Evolutionary conservation across 2,329 filamentous ascomycete species (phyloP), one percentile per base, ranked within the genome.

Genomic region (Fusarium sp.): DNA sequence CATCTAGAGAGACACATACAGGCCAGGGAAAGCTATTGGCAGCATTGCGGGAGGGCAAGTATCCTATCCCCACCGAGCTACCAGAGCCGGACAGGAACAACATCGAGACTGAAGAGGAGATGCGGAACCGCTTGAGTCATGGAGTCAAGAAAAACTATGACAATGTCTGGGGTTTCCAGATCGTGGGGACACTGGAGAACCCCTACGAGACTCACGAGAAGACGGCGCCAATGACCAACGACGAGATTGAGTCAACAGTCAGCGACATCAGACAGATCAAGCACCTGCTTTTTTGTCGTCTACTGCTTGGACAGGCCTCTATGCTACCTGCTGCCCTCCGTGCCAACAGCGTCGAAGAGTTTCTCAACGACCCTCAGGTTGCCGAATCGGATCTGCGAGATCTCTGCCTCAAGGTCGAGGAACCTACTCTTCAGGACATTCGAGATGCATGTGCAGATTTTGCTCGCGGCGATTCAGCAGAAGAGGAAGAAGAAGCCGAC

Each of bases 401-500:
- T 53, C 67, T 80, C 14, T 80, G 76, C 42, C 55, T 80, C 14
- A 80, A 78, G 24, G 67, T 79, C 2, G 72, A 75, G 11, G 69
- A 77, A 3, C 79, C 79, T 6, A 75, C 65, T 22, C 73, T 80
- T 0, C 77, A 80, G 20, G 64, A 76, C 5, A 77, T 80, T 9
- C 75, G 79, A 64, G 79, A 80, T 22, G 78, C 78, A 6, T 80
- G 79, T 33, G 79, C 79, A 31, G 79, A 80, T 33, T 79, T 79
- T 22, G 74, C 79, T 0, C 75, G 77, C 0, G 72, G 72, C 5
- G 73, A 79, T 14, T 69, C 75, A 27, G 67, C 56, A n/a, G 72
- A 75, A 0, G 69, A 77, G 4, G 64, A 46, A 5, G 46, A 33
- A 9, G 53, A 27, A 2, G 40, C 8, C 6, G 53, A 20, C 16